Evolutionary conservation across 129 eudicot genomes (phyloP), one percentile per base, ranked within the genome.

Genomic region (Flaveria sonorensis): DNA sequence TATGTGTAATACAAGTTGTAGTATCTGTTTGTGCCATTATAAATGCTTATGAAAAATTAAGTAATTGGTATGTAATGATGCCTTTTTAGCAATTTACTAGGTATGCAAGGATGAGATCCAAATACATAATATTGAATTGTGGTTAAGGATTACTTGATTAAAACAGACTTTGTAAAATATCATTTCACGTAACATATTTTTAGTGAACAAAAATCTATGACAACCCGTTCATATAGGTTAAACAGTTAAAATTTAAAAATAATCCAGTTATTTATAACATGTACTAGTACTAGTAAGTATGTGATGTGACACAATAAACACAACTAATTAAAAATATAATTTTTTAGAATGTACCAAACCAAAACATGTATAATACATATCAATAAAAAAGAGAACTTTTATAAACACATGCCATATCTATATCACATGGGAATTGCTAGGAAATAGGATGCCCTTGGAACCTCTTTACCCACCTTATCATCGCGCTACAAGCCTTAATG

Each of bases 381-480:
- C 16, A 12, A 61, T 21, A 43, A 32, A 61, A 61, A 32, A 79
- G 48, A 3, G 40, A 13, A 36, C 40, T 36, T 67, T 76, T 11
- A 32, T 32, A 7, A 18, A 18, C 56, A 39, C 56, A 45, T 74
- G 61, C 43, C 56, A 72, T 65, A 66, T 28, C 67, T 42, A 65
- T 64, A 26, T 73, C 83, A 80, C 79, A 73, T 73, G 83, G 28
- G 14, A 52, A 52, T 52, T 73, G 74, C 68, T 65, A 80, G 32
- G 13, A 56, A 30, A 72, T 80, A 28, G 16, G 79, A 80, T 80
- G 67, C 64, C 60, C 73, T 80, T 64, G 64, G 57, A 53, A 80
- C 73, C 1, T 46, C 65, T 80, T 72, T 73, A 72, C 73, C 78
- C 79, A 53, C 79, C 74, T 55, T 80, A 80, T 52, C 62, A 65